These are phyloP conservation scores for Aspergillus homomorphus DNA, from an alignment of 495 filamentous ascomycete species.

Conservation along the genomic window DNA sequence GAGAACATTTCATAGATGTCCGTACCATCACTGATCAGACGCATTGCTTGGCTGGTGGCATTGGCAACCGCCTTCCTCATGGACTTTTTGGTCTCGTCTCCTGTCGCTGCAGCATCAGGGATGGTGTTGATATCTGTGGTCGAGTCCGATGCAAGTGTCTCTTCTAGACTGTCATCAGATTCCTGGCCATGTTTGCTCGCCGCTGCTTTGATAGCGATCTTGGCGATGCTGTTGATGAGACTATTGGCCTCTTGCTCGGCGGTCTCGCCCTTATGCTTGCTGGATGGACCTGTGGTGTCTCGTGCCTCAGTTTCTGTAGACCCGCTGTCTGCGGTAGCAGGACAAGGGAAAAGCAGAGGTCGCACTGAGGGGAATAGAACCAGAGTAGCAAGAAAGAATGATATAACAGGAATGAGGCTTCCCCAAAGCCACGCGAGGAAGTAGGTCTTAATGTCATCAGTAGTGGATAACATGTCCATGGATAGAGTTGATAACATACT, in stretches of 20 bases:
- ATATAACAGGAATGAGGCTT: constrained; percentile 58
- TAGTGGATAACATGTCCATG: not conserved
- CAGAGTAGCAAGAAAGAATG: constrained; percentile 57
- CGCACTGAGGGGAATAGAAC: constrained; percentile 47
- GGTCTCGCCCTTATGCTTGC: constrained; percentile 80
- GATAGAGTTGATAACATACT: constrained; percentile 41
- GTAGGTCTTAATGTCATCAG: constrained; percentile 53
- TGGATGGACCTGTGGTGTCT: constrained; percentile 77
- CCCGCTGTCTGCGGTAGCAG: not conserved
- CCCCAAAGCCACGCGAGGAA: constrained; percentile 71
- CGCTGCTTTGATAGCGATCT: constrained; percentile 70
- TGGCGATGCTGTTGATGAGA: constrained; percentile 70
- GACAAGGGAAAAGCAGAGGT: not conserved
- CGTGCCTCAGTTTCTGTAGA: constrained; percentile 23
- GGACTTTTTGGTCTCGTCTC: constrained; percentile 76
- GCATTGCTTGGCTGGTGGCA: constrained; percentile 74
- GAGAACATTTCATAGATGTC: constrained; percentile 79
- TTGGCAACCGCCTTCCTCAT: constrained; percentile 75
- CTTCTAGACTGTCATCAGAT: constrained; percentile 38
- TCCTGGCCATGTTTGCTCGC: constrained; percentile 65
- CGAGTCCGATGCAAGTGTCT: constrained; percentile 49
- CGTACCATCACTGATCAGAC: constrained; percentile 64
- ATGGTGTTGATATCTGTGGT: constrained; percentile 43
- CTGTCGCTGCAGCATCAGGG: not conserved
- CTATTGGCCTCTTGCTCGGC: constrained; percentile 83